phyloP scores from a whole-genome alignment of 1,284 basidiomycete genomes.

The Rhodotorula glutinis region DNA sequence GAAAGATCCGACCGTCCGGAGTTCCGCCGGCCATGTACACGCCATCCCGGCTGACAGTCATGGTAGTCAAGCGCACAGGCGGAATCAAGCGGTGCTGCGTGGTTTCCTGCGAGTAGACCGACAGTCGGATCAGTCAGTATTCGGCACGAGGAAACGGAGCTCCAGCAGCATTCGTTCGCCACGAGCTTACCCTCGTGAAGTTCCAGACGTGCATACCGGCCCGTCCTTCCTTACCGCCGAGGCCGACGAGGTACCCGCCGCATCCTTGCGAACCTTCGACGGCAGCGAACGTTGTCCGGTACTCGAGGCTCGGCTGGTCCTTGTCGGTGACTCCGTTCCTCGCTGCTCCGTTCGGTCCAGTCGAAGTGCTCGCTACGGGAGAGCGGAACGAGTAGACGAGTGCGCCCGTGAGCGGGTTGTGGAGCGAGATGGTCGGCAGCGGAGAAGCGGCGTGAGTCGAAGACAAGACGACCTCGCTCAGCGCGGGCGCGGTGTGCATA shows the following conservation, averaged over 20 bases:
- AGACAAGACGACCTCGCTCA: conserved; percentile 36
- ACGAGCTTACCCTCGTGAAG: conserved; percentile 50
- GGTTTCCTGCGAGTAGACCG: conserved; percentile 41
- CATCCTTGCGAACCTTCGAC: conserved; percentile 45
- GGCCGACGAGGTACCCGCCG: conserved; percentile 49
- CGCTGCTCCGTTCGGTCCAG: background rate
- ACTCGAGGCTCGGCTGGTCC: conserved; percentile 1
- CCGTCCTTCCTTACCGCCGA: conserved; percentile 50
- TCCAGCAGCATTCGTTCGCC: no score
- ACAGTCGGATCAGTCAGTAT: no score
- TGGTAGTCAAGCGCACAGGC: conserved; percentile 79
- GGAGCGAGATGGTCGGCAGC: conserved; percentile 48
- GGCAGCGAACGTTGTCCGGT: conserved; percentile 43
- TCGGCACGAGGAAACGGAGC: no score
- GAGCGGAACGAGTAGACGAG: conserved; percentile 51
- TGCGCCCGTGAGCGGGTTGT: conserved; percentile 48
- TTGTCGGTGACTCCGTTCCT: background rate
- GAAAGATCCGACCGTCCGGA: conserved; percentile 77
- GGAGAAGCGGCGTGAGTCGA: conserved; percentile 40
- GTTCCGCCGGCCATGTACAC: conserved; percentile 82
- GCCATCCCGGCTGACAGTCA: conserved; percentile 70
- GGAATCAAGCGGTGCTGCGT: conserved; percentile 78
- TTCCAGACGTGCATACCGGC: conserved; percentile 51
- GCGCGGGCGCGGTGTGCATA: background rate
- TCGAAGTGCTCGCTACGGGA: conserved; percentile 40